Evolutionary conservation across 768 basidiomycete genomes (phyloP).

Genomic region (Paxillus rubicundulus): DNA sequence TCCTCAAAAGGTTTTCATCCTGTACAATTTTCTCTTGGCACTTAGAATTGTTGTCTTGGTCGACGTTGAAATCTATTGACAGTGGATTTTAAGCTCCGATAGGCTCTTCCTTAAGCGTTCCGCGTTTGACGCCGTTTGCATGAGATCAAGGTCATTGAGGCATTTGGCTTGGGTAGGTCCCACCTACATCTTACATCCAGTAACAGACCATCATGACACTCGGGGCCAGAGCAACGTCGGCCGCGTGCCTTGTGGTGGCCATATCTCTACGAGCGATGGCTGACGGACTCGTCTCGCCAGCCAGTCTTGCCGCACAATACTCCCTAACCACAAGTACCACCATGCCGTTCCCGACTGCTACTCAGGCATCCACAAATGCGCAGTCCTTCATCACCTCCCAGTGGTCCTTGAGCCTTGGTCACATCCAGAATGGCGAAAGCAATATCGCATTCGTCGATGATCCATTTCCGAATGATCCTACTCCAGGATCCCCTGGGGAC

Average conservation of each 20-base stretch:
- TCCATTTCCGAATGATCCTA: conserved; percentile 56
- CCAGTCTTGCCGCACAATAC: conserved; percentile 47
- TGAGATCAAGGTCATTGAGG: too few species aligned
- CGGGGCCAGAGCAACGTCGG: neutral
- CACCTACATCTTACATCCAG: neutral
- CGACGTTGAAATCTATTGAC: neutral
- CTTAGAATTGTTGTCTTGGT: neutral
- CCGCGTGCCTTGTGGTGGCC: neutral
- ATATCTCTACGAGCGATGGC: conserved; percentile 1
- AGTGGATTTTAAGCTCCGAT: conserved; percentile 2
- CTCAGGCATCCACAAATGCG: conserved; percentile 49
- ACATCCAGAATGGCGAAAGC: conserved; percentile 53
- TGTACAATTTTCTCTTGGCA: neutral
- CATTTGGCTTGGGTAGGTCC: conserved; percentile 1
- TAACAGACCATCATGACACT: neutral
- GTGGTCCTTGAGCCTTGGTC: conserved; percentile 63
- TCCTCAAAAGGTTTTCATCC: neutral
- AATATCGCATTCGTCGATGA: conserved; percentile 65
- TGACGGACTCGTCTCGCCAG: neutral
- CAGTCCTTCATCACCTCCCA: conserved; percentile 48
- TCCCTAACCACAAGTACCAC: conserved; percentile 58
- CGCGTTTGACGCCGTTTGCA: neutral
- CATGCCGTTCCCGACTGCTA: conserved; percentile 64
- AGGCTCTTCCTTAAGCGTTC: neutral
- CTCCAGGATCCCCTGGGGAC: conserved; percentile 30